These are phyloP conservation scores for Solanum etuberosum DNA, from an alignment of 257 asterid genomes.

Conservation along the genomic window DNA sequence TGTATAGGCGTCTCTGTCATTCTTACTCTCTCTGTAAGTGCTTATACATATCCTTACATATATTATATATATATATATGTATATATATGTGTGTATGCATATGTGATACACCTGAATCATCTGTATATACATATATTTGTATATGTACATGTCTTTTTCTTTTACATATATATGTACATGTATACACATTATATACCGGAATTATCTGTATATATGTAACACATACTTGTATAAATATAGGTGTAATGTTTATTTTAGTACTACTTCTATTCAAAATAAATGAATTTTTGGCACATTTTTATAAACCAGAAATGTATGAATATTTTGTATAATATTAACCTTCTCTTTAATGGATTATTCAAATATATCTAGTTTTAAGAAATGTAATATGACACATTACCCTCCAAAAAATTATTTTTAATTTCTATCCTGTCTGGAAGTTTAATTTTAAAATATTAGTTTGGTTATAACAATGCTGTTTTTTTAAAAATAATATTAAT, in stretches of 20 bases:
- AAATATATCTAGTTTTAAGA: not conserved
- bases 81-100: not conserved
- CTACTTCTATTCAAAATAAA: not conserved
- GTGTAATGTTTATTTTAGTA: not conserved
- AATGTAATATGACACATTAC: not conserved
- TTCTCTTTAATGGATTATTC: not conserved
- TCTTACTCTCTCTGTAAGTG: not conserved
- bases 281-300: not conserved
- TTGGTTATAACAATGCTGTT: not conserved
- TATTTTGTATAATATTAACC: not conserved
- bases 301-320: not conserved
- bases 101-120: not conserved
- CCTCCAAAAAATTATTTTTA: not conserved
- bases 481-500: not conserved
- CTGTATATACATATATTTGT: not conserved
- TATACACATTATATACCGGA: not conserved
- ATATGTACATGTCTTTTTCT: not conserved
- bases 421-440: not conserved
- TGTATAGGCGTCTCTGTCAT: not conserved
- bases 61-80: too few relatives aligned
- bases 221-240: not conserved
- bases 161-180: not conserved
- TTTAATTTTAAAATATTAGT: not conserved
- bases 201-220: not conserved
- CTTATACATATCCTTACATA: too few relatives aligned